phyloP scores from a whole-genome alignment of 2,329 filamentous ascomycete species.

The Neopestalotiopsis clavispora region DNA sequence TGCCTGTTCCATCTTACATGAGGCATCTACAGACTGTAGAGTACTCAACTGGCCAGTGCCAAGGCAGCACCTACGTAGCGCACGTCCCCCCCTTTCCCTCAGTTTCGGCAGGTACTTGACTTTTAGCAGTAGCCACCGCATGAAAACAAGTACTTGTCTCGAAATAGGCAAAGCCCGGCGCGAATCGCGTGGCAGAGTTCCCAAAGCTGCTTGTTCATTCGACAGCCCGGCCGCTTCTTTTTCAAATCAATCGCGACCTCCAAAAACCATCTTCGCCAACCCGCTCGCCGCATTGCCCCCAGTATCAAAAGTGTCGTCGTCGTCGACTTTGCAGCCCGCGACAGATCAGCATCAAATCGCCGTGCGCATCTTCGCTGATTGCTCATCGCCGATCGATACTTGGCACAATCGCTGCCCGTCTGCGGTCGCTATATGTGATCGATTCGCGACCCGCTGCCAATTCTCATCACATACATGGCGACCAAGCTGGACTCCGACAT shows the following conservation, averaged over 20 bases:
- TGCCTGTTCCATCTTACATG: no score
- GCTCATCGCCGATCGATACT: slow-evolving; percentile 8
- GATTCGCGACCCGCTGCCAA: slow-evolving; percentile 19
- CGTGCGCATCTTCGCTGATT: background rate
- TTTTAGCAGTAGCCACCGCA: background rate
- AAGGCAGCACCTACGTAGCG: background rate
- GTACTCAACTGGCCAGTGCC: background rate
- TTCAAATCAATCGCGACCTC: slow-evolving; percentile 11
- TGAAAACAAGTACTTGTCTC: slow-evolving; percentile 1
- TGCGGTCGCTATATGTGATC: slow-evolving; percentile 23
- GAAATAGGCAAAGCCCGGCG: slow-evolving; percentile 9
- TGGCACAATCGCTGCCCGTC: background rate
- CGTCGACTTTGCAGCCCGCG: background rate
- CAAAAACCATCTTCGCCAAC: background rate
- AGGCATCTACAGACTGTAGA: no score
- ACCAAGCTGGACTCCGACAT: slow-evolving; percentile 35
- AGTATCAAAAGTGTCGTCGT: slow-evolving; percentile 5
- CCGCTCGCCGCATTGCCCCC: background rate
- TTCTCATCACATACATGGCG: slow-evolving; percentile 27
- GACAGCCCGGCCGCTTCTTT: slow-evolving; percentile 15
- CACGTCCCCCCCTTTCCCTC: slow-evolving; percentile 2
- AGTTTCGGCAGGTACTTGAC: background rate
- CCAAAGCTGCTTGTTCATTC: slow-evolving; percentile 10
- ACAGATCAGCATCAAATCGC: background rate
- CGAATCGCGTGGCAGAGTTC: slow-evolving; percentile 10